Evolutionary conservation across 805 yeast genomes (phyloP).

Genomic region (Kodamaea jinghongensis): DNA sequence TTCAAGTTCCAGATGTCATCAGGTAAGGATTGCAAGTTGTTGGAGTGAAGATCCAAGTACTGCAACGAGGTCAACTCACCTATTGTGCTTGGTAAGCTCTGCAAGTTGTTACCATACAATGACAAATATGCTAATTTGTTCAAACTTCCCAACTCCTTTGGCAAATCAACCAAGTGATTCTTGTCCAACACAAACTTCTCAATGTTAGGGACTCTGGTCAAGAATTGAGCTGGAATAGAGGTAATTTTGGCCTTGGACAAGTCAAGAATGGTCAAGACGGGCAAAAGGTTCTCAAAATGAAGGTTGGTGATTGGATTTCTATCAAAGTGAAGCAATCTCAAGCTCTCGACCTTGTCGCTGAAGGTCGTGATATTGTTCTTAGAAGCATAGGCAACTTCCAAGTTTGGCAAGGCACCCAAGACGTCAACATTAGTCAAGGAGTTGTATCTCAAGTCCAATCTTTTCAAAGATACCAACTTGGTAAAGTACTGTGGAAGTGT

Average conservation of each 20-base stretch:
- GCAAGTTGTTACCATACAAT: slow-evolving; percentile 70
- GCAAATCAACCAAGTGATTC: slow-evolving; percentile 77
- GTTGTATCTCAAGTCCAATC: slow-evolving; percentile 78
- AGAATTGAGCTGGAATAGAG: slow-evolving; percentile 61
- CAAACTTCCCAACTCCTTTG: slow-evolving; percentile 62
- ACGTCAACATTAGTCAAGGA: slow-evolving; percentile 52
- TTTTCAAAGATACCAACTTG: slow-evolving; percentile 54
- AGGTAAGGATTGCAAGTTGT: slow-evolving; percentile 71
- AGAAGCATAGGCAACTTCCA: slow-evolving; percentile 71
- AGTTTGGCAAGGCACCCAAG: slow-evolving; percentile 53
- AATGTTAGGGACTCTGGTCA: slow-evolving; percentile 58
- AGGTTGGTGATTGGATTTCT: slow-evolving; percentile 81
- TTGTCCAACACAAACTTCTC: slow-evolving; percentile 75
- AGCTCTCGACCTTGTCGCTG: slow-evolving; percentile 56
- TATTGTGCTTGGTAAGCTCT: slow-evolving; percentile 63
- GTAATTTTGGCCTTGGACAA: slow-evolving; percentile 81
- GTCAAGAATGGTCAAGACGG: slow-evolving; percentile 66
- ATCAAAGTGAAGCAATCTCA: slow-evolving; percentile 70
- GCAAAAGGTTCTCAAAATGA: slow-evolving; percentile 50
- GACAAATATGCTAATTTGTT: slow-evolving; percentile 63
- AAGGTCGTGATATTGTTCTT: slow-evolving; percentile 75
- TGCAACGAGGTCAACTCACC: slow-evolving; percentile 58
- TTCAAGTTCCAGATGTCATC: slow-evolving; percentile 62
- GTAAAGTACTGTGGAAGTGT: slow-evolving; percentile 53
- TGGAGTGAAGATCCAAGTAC: slow-evolving; percentile 76